Base-by-base conservation (phyloP, 2,329 filamentous ascomycete species). In the Cytospora piceicola region DNA sequence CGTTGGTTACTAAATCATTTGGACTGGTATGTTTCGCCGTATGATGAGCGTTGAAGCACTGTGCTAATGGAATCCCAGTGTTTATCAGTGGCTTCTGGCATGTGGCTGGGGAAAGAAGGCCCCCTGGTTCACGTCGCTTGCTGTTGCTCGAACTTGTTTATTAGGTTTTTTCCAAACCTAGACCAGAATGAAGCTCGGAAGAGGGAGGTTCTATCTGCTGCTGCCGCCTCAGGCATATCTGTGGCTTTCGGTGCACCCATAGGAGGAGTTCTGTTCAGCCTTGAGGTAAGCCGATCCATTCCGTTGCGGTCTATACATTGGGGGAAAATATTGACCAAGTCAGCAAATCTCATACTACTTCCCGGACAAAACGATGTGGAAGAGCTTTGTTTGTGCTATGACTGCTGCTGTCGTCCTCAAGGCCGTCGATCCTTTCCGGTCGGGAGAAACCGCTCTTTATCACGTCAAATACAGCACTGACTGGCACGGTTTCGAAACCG, bases 281-380 rank as follows among this genome's bases (percentile, higher is more conserved):
- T 98, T n/a, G 94, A 97, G 80, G 88, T 90, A 79, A 70, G 75
- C 63, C 53, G 29, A 29, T 0, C 14, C 3, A 12, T 15, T 12
- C 36, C 36, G 22, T 20, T 12, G n/a, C n/a, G 20, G 15, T 15
- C 4, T 2, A 4, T 3, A 14, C 24, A n/a, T n/a, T 14, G 39
- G n/a, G 20, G 7, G 32, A 42, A 22, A 29, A 14, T 14, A 14
- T 58, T 68, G 51, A 68, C 42, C 8, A 34, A 5, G 29, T n/a
- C 66, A 91, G 86, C 93, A 96, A 84, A 82, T 98, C 3, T 96
- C 93, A 0, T 98, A 97, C 76, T 98, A 97, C 77, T 98, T 98
- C 72, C 94, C 95, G 0, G 94, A 98, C 78, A 98, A 98, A 78
- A 98, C 95, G 12, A 98, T 99, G 95, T 99, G 95, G 95, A 95